Base-by-base conservation (phyloP, 768 basidiomycete genomes). In the Suillus discolor region DNA sequence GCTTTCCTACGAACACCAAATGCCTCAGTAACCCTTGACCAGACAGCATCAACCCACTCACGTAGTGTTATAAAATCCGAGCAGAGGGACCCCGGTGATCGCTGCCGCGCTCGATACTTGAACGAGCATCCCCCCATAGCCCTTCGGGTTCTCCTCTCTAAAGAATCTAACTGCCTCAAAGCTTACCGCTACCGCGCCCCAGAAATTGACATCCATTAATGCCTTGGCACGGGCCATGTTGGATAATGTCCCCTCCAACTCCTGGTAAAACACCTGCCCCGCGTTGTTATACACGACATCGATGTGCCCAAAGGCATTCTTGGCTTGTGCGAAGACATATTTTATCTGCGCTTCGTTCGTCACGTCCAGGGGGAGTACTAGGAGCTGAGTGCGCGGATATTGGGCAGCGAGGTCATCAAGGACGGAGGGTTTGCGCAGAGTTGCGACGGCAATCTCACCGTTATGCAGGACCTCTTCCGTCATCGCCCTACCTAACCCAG, bases 371-470 rank as follows among this genome's bases (percentile, higher is more conserved):
- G 67, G 69, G 55, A 75, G 34, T 39, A 75, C 65, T 53, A 75
- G 69, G 15, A 79, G 72, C 39, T 67, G 67, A 15, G 49, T 51
- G 49, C 6, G 25, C 25, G 49, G 49, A 51, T 51, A 51, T 51
- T 51, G 13, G 25, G 49, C 23, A 25, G 7, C 49, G 49, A 51
- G 49, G 15, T 25, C 71, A 25, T 64, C 60, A 47, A 81, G 69
- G 25, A 57, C 69, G 23, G 69, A 75, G 2, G 82, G 81, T 42
- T 72, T 78, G 54, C 83, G 78, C 49, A 81, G 72, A 23, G 83
- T 82, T 6, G 84, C 82, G 55, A 82, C 75, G 45, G 70, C 81
- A 16, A 70, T 77, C 59, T 80, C 79, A 25, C 82, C 82, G 6
- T 70, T 67, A 13, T 57, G 63, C 49, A 84, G 74, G 49, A 73